These are phyloP conservation scores for Effrenium voratum DNA, from an alignment of 73 alveolate genomes.

Conservation along the genomic window DNA sequence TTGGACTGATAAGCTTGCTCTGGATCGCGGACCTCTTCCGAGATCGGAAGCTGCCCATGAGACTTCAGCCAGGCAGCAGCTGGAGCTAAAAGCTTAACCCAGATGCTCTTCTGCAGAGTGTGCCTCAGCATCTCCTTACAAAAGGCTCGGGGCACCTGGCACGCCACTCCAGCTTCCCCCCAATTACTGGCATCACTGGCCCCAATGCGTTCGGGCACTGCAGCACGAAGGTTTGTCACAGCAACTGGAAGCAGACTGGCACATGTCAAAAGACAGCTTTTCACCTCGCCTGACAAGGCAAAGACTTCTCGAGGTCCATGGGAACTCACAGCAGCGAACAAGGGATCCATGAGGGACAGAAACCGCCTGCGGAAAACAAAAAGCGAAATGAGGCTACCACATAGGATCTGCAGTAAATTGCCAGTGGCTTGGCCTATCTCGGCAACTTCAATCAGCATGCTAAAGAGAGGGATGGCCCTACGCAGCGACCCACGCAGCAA, in stretches of 20 bases:
- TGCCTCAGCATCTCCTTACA: background rate
- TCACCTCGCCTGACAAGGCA: background rate
- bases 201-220: background rate
- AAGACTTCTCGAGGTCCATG: background rate
- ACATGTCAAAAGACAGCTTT: background rate
- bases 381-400: conserved; percentile 24
- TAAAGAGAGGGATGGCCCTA: conserved; percentile 11
- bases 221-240: background rate
- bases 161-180: background rate
- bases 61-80: background rate
- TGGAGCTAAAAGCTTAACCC: background rate
- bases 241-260: background rate
- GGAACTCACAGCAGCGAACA: background rate
- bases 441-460: background rate
- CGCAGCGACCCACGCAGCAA: background rate
- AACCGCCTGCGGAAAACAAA: conserved; percentile 12
- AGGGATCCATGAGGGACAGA: background rate
- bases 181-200: background rate
- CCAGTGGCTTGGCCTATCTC: background rate
- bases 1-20: background rate
- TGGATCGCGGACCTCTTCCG: background rate
- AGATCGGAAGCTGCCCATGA: background rate
- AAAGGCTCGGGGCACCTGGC: background rate
- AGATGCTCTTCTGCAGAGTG: background rate
- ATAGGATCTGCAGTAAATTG: background rate